Base-by-base conservation (phyloP, 2,329 filamentous ascomycete species). In the Capronia coronata region DNA sequence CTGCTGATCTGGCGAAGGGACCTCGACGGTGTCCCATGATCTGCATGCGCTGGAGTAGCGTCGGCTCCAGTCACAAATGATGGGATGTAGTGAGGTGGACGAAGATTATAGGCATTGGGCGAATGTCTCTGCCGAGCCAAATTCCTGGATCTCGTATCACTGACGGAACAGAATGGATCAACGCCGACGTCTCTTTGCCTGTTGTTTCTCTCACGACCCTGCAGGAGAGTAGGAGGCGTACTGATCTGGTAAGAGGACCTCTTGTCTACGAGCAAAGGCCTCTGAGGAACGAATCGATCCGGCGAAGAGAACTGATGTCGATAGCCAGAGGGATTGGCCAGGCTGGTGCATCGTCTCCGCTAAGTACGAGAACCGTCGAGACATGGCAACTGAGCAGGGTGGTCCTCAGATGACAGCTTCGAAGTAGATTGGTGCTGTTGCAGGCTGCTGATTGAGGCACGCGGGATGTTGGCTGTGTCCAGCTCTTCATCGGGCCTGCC, bases 1-100 rank as follows among this genome's bases (percentile, higher is more conserved):
- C 85, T 84, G 64, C 85, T 90, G 53, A 80, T 71, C 62, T 82
- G 74, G 48, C 75, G 62, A 5, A 62, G 57, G 14, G 60, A 45
- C 22, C 59, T 57, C 40, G 54, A 52, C 16, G 51, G 46, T 46
- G 48, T 37, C 30, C 56, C 61, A 16, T 54, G 64, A 56, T 58
- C 62, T 35, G 66, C 61, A 27, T 62, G 65, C 14, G 69, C 66
- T 44, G 72, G 67, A 57, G 82, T 81, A 13, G 76, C 75, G 61
- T 82, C 75, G 41, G 67, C 64, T 42, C 63, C 68, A 23, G 67
- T 67, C 25, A 61, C 53, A 48, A 62, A 62, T 2, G 55, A 60
- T 5, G 59, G 58, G 18, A 43, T 49, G 37, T 59, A 46, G 22
- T 57, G 54, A n/a, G 56, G 54, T 5, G 51, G 53, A 11, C 48